Conservation (phyloP, 225 moss, liverwort and hornwort genomes). For the Asterella californica region DNA sequence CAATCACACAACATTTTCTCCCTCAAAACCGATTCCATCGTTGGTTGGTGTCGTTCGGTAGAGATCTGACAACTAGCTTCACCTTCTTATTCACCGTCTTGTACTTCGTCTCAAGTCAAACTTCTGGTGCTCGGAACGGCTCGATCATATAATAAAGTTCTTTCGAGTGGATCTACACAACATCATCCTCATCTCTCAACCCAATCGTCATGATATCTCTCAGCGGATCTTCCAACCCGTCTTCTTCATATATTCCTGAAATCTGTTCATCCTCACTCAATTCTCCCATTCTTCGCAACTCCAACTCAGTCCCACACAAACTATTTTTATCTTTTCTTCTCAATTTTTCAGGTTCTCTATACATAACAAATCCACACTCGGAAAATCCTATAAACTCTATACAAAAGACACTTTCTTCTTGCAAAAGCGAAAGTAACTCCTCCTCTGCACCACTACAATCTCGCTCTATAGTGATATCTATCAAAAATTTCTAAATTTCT, state of each 20-base stretch:
- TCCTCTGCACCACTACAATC: background rate
- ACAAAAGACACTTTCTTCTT: background rate
- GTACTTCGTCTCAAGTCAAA: background rate
- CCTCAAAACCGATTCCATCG: background rate
- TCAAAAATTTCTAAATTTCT: background rate
- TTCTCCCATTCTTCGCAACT: background rate
- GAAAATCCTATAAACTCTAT: background rate
- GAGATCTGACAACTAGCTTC: background rate
- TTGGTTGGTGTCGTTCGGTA: background rate
- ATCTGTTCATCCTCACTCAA: background rate
- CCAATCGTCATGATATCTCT: background rate
- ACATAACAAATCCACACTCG: background rate
- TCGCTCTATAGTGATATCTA: too few relatives aligned
- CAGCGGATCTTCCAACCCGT: background rate
- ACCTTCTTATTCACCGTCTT: background rate
- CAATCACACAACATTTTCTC: background rate
- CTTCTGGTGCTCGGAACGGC: background rate
- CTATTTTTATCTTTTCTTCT: background rate
- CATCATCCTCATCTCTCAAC: background rate
- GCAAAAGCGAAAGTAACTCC: background rate
- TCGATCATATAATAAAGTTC: background rate
- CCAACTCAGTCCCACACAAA: background rate
- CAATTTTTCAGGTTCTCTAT: background rate
- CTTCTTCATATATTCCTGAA: background rate
- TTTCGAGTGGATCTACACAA: background rate